phyloP scores from a whole-genome alignment of 2,329 filamentous ascomycete species.

The Aureobasidium sp. region DNA sequence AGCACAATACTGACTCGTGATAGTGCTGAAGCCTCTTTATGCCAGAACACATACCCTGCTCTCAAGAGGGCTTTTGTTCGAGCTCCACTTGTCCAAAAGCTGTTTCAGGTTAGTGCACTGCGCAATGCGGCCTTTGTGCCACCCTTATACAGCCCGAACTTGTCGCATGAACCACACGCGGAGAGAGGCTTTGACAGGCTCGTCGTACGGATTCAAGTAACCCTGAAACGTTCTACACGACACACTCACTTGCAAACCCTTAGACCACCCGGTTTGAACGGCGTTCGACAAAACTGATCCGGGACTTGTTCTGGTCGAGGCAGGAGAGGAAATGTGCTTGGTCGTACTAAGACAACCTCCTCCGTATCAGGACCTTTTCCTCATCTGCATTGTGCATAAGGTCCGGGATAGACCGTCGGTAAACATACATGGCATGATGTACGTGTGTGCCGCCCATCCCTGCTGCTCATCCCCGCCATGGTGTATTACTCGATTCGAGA shows the following conservation, averaged over 20 bases:
- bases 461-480: slow-evolving; percentile 1
- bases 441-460: slow-evolving; percentile 1
- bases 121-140: neutral
- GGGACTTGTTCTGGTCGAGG: neutral
- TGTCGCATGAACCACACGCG: slow-evolving; percentile 16
- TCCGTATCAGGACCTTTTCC: neutral
- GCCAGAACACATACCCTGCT: neutral
- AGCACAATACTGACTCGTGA: neutral
- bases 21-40: neutral
- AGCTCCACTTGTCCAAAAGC: neutral
- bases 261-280: slow-evolving; percentile 4
- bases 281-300: slow-evolving; percentile 1
- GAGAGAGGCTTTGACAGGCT: slow-evolving; percentile 12
- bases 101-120: neutral
- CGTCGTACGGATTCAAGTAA: neutral
- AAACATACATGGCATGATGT: slow-evolving; percentile 5
- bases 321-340: slow-evolving; percentile 4
- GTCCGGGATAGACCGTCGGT: neutral
- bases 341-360: neutral
- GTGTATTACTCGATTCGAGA: neutral
- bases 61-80: neutral
- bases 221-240: slow-evolving; percentile 15
- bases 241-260: neutral
- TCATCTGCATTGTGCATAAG: neutral
- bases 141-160: slow-evolving; percentile 11